Evolutionary conservation across 2,329 filamentous ascomycete genomes (phyloP), one percentile per base, ranked within the genome.

Genomic region (Diaporthe caulivora): DNA sequence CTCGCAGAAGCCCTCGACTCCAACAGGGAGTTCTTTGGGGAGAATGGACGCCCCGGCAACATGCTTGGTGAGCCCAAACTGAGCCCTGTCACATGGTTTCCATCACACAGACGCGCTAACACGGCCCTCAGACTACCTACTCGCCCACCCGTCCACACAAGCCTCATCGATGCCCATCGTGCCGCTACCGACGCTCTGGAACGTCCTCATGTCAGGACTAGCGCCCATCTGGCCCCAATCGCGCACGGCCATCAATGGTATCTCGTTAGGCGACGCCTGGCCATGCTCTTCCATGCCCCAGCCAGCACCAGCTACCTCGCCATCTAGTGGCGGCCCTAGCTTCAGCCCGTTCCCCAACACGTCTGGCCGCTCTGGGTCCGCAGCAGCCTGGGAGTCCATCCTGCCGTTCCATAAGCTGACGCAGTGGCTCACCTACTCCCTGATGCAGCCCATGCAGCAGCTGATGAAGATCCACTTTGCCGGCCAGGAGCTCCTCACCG

Each of bases 261-360:
- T 94, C 37, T 91, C 95, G 0, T 90, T 99, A 21, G 97, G 97
- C 71, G 97, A 99, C 80, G 96, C 97, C 31, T 99, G 97, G 97
- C 94, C 93, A 0, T 98, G 95, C 83, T 91, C 90, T 15, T 90
- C 92, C 42, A 94, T 98, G 90, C 95, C 95, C 0, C 86, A 87
- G 58, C 81, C 82, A 6, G 70, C 79, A 0, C 77, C 80, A 11
- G 89, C 92, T 3, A 78, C 78, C 5, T 80, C 79, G 18, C 84
- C 85, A 1, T 9, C 68, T 37, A 53, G 55, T 34, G 76, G 78
- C n/a, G 89, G 87, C 26, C 91, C 93, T 13, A 83, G 82, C 6
- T 84, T 87, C 74, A 86, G 84, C 9, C 84, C 85, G 3, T 87
- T 82, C 87, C 92, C 77, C 44, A 81, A 82, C 57, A 78, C 80